These are phyloP conservation scores for Penicillium waksmanii DNA, from an alignment of 495 filamentous ascomycete genomes.

Conservation along the genomic window DNA sequence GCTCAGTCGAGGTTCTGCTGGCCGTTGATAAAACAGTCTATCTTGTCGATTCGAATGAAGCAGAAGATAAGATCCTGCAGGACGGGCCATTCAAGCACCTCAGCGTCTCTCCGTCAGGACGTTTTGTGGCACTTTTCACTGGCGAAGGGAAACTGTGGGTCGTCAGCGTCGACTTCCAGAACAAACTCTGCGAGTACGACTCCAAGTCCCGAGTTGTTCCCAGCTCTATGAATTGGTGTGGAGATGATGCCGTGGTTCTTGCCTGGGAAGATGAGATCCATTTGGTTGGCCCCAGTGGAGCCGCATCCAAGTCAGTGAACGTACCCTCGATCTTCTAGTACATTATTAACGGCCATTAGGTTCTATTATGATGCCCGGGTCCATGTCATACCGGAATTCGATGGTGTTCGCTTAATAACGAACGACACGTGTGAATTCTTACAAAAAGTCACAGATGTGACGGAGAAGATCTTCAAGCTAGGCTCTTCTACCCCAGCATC, in stretches of 20 bases:
- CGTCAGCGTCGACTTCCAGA: slow-evolving; percentile 92
- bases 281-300: slow-evolving; percentile 82
- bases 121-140: slow-evolving; percentile 84
- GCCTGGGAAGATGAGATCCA: slow-evolving; percentile 99
- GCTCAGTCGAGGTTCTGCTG: slow-evolving; percentile 90
- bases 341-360: slow-evolving; percentile 40
- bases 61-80: slow-evolving; percentile 85
- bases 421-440: slow-evolving; percentile 94
- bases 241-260: slow-evolving; percentile 90
- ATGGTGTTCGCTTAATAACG: slow-evolving; percentile 85
- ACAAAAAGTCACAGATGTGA: slow-evolving; percentile 88
- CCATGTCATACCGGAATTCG: slow-evolving; percentile 85
- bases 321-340: not conserved
- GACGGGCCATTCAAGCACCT: slow-evolving; percentile 92
- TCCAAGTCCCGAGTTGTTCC: slow-evolving; percentile 83
- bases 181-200: slow-evolving; percentile 88
- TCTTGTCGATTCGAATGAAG: slow-evolving; percentile 83
- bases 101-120: slow-evolving; percentile 86
- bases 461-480: slow-evolving; percentile 84
- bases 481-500: slow-evolving; percentile 87
- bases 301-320: slow-evolving; percentile 62
- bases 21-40: slow-evolving; percentile 85
- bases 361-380: slow-evolving; percentile 91
- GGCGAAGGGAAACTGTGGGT: slow-evolving; percentile 87
- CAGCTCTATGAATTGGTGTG: slow-evolving; percentile 92